These are phyloP conservation scores for Nakazawaea sp. DNA, from an alignment of 805 yeast species.

Conservation along the genomic window DNA sequence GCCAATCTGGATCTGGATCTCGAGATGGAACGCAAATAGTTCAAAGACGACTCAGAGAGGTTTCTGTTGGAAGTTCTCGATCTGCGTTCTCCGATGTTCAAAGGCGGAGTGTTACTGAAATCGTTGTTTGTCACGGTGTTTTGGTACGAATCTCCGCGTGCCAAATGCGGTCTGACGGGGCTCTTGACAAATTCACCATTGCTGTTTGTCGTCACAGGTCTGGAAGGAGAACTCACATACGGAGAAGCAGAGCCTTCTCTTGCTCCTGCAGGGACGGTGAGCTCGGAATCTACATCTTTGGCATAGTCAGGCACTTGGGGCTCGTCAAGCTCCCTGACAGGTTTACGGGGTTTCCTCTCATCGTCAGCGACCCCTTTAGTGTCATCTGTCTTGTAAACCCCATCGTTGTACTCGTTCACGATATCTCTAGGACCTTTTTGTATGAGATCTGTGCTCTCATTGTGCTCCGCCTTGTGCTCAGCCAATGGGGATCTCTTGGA, in stretches of 20 bases:
- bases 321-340: slow-evolving; percentile 11
- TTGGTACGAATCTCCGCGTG: slow-evolving; percentile 73
- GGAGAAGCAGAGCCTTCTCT: slow-evolving; percentile 29
- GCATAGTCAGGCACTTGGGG: slow-evolving; percentile 8
- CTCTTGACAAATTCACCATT: slow-evolving; percentile 21
- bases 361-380: slow-evolving; percentile 9
- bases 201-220: slow-evolving; percentile 15
- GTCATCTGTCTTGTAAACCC: slow-evolving; percentile 14
- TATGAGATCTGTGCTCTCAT: slow-evolving; percentile 13
- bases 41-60: slow-evolving; percentile 33
- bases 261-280: slow-evolving; percentile 25
- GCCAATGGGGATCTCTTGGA: slow-evolving; percentile 8
- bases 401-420: slow-evolving; percentile 24
- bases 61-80: slow-evolving; percentile 22
- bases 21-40: slow-evolving; percentile 60
- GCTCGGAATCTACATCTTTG: slow-evolving; percentile 14
- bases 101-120: slow-evolving; percentile 27
- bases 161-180: slow-evolving; percentile 50
- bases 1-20: slow-evolving; percentile 53
- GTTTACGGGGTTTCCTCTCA: slow-evolving; percentile 10
- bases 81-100: slow-evolving; percentile 31
- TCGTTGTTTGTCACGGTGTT: slow-evolving; percentile 42
- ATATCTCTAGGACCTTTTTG: slow-evolving; percentile 19
- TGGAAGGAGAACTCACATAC: slow-evolving; percentile 7
- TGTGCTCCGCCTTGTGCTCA: slow-evolving; percentile 14